Evolutionary conservation across 768 basidiomycete species (phyloP), one percentile per base, ranked within the genome.

Genomic region (Kwoniella dendrophila): DNA sequence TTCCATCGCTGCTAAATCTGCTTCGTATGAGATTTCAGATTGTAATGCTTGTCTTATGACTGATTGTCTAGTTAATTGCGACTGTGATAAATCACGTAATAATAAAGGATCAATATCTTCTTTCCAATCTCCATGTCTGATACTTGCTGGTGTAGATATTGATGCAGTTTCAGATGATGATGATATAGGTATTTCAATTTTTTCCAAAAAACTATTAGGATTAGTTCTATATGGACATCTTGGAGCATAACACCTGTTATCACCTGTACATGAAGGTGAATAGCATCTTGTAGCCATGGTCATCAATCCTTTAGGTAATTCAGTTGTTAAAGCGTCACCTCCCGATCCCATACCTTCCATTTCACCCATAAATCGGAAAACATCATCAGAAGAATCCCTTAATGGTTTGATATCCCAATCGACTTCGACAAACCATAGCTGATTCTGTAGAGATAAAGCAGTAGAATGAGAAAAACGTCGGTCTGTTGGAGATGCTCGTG

Each of bases 381-480:
- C 92, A 64, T 94, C 91, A 71, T 94, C 92, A 3, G 94, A 89
- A 2, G 89, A 87, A 72, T 94, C 92, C 58, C 89, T 86, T 56
- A 96, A 80, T 1, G 87, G 83, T 20, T 87, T 86, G 51, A 87
- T 86, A 30, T 89, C 91, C 90, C 93, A 95, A 74, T 97, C 93
- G 6, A 97, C 93, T 76, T 98, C 95, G 74, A 92, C 91, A 79
- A 96, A 94, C 83, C 92, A 97, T 4, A 98, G 83, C 75, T 95
- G 92, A 61, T 85, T 88, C 74, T 97, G 93, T 36, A 98, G 82
- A 59, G 90, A 90, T 38, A 92, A 87, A 3, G 92, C 96, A 36
- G 95, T 88, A 74, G 89, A 87, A 29, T 96, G 81, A 3, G 94
- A 91, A 16, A 88, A 87, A 5, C 90, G 85, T 7, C 94, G 84